Evolutionary conservation across 1,284 basidiomycete species (phyloP).

Genomic region (Microbotryomycetes sp.): DNA sequence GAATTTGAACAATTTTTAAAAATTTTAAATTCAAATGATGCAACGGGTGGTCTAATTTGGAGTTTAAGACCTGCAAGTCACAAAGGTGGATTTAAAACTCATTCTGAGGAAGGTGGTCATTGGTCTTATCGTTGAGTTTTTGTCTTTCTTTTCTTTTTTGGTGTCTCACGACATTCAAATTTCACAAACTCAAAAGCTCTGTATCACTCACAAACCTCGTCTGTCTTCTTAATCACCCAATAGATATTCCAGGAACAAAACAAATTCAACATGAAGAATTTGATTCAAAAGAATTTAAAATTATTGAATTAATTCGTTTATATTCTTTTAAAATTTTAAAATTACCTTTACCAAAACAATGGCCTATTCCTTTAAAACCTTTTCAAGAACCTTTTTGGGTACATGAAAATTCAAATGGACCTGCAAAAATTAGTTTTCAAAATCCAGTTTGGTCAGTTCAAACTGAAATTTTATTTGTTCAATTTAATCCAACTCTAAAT

Average conservation of each 20-base stretch:
- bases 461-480: too few species aligned
- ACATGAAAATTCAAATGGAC: background rate
- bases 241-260: constrained; percentile 35
- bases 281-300: constrained; percentile 30
- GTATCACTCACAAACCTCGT: background rate
- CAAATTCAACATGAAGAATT: constrained; percentile 25
- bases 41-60: constrained; percentile 38
- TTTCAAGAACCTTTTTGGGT: too few species aligned
- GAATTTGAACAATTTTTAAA: constrained; percentile 34
- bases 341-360: background rate
- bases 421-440: too few species aligned
- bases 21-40: constrained; percentile 25
- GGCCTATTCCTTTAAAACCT: constrained; percentile 4
- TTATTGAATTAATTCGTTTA: constrained; percentile 30
- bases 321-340: constrained; percentile 30
- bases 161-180: background rate
- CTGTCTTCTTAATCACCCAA: background rate
- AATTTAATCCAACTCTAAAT: too few species aligned
- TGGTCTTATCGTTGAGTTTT: constrained; percentile 40
- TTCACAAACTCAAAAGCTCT: background rate
- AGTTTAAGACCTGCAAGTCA: constrained; percentile 37
- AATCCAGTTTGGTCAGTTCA: too few species aligned
- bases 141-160: too few species aligned
- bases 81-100: constrained; percentile 40
- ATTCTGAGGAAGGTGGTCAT: constrained; percentile 37